phyloP scores from a whole-genome alignment of 2,329 filamentous ascomycete species.

The Botrytis squamosa region DNA sequence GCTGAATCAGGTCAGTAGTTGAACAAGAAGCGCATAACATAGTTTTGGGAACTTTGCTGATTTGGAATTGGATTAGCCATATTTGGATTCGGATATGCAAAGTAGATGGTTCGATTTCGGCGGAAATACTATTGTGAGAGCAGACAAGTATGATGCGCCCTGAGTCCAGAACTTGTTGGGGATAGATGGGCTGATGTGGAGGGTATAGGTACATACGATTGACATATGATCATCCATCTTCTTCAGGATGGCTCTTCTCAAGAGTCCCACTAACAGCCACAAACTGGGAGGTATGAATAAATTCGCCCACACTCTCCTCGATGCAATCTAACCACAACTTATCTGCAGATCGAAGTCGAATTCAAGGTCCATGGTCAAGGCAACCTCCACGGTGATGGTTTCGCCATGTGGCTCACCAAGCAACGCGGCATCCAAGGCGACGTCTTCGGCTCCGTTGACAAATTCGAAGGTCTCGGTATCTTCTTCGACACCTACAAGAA shows the following conservation, averaged over 20 bases:
- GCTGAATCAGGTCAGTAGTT: constrained; percentile 64
- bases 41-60: constrained; percentile 21
- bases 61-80: constrained; percentile 60
- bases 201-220: constrained; percentile 79
- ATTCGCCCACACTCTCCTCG: background rate
- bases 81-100: constrained; percentile 96
- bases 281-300: constrained; percentile 76
- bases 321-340: constrained; percentile 12
- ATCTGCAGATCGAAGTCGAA: constrained; percentile 74
- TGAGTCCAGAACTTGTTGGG: background rate
- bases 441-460: constrained; percentile 85
- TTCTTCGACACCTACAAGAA: constrained; percentile 99
- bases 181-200: constrained; percentile 31
- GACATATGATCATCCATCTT: constrained; percentile 84
- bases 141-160: constrained; percentile 57
- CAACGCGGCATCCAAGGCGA: constrained; percentile 76
- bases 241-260: constrained; percentile 91
- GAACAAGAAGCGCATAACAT: background rate
- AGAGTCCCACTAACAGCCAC: constrained; percentile 92
- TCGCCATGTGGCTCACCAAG: constrained; percentile 98
- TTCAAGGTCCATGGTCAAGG: constrained; percentile 90
- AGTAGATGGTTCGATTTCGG: constrained; percentile 99
- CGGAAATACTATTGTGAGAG: constrained; percentile 82
- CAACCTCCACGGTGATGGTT: constrained; percentile 90
- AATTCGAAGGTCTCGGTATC: constrained; percentile 89